A percentile compares a stretch with the other conserved stretches of the same genome.
Evolutionary conservation across 371 early-diverging fungal species (phyloP).

Genomic region (Synchytrium microbalum): DNA sequence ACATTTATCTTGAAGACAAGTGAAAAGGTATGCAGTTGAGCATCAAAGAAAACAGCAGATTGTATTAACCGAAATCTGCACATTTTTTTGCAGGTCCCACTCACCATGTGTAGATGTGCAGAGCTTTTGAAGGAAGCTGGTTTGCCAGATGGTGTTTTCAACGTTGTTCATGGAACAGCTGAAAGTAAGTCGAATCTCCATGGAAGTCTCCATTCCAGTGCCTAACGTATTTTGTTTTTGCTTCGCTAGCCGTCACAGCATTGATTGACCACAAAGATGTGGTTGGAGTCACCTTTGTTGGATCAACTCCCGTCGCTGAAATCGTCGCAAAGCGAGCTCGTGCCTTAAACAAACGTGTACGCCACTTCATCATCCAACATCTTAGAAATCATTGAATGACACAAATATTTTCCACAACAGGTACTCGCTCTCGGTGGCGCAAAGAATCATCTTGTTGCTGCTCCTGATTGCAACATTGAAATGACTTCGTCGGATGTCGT

Average conservation of each 20-base stretch:
- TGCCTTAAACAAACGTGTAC: conserved; percentile 49
- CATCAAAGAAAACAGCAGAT: too few species aligned
- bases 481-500: conserved; percentile 66
- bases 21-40: too few species aligned
- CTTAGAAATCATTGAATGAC: too few species aligned
- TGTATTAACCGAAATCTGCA: too few species aligned
- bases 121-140: conserved; percentile 50
- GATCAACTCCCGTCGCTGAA: conserved; percentile 58
- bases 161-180: conserved; percentile 56
- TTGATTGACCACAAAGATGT: conserved; percentile 48
- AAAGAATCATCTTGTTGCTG: conserved; percentile 66
- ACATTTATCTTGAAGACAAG: conserved; percentile 65
- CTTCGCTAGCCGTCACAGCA: conserved; percentile 31
- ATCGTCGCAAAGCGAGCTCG: conserved; percentile 38
- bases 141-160: conserved; percentile 65
- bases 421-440: conserved; percentile 25
- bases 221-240: too few species aligned
- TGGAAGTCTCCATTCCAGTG: conserved; percentile 13
- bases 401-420: neutral
- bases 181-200: conserved; percentile 22
- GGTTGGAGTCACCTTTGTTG: conserved; percentile 64
- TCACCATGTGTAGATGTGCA: conserved; percentile 55
- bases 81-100: too few species aligned
- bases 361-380: conserved; percentile 46
- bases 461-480: conserved; percentile 58